Evolutionary conservation across 805 yeast species (phyloP).

Genomic region (Candida argentea): DNA sequence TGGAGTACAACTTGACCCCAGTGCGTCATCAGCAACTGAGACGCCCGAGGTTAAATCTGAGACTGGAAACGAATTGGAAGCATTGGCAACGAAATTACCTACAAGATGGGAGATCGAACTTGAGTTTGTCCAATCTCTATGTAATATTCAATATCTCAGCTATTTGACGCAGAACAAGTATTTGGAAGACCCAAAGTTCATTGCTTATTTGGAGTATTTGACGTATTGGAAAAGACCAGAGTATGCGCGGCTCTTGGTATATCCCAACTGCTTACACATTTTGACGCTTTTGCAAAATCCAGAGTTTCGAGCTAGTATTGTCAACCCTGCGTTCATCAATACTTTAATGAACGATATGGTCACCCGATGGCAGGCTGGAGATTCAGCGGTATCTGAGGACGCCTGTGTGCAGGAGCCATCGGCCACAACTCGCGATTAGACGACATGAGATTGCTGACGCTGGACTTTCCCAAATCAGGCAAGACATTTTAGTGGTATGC

Average conservation of each 20-base stretch:
- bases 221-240: constrained; percentile 78
- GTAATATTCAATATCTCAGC: constrained; percentile 81
- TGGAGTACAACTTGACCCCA: too few species aligned
- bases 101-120: constrained; percentile 79
- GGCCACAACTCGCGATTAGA: constrained; percentile 1
- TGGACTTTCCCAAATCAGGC: neutral
- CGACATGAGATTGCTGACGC: neutral
- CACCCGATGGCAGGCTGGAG: constrained; percentile 46
- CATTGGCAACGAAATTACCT: too few species aligned
- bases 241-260: constrained; percentile 60
- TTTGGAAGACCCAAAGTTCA: constrained; percentile 60
- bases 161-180: constrained; percentile 78
- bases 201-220: constrained; percentile 67
- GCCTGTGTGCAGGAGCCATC: too few species aligned
- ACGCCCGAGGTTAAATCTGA: too few species aligned
- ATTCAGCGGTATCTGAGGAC: neutral
- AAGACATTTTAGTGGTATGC: too few species aligned
- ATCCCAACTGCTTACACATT: constrained; percentile 83
- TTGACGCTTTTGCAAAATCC: constrained; percentile 50
- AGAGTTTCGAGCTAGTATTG: constrained; percentile 44
- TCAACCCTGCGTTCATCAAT: constrained; percentile 47
- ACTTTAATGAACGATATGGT: constrained; percentile 69
- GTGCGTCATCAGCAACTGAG: too few species aligned
- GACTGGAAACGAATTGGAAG: too few species aligned
- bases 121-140: constrained; percentile 90